phyloP scores from a whole-genome alignment of 2,329 filamentous ascomycete genomes.

The Fusarium heterosporum region DNA sequence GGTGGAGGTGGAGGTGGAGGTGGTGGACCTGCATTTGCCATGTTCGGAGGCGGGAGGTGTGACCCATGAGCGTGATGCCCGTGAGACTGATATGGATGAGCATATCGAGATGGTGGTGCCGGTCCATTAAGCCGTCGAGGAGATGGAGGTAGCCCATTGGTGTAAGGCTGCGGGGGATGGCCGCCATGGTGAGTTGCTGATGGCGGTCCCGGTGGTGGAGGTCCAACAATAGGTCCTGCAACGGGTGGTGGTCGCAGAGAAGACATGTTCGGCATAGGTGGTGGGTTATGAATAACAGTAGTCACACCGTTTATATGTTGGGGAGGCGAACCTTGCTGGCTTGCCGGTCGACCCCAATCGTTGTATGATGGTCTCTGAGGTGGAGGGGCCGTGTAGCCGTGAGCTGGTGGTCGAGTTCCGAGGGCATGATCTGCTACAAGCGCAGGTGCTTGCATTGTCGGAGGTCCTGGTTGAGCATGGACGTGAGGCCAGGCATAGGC shows the following conservation, averaged over 20 bases:
- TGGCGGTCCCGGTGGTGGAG: constrained; percentile 57
- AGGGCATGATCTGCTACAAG: constrained; percentile 45
- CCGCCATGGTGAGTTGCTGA: constrained; percentile 56
- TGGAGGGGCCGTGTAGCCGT: constrained; percentile 48
- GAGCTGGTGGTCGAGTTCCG: constrained; percentile 46
- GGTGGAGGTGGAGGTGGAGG: constrained; percentile 42
- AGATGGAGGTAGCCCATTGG: constrained; percentile 62
- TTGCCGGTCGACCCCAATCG: constrained; percentile 64
- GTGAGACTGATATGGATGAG: constrained; percentile 51
- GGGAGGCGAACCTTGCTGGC: constrained; percentile 61
- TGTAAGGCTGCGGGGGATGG: constrained; percentile 49
- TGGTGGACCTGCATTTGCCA: constrained; percentile 39
- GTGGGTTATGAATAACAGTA: constrained; percentile 47
- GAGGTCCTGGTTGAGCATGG: constrained; percentile 39
- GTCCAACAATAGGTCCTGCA: constrained; percentile 55
- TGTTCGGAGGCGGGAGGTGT: constrained; percentile 3
- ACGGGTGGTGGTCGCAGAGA: constrained; percentile 64
- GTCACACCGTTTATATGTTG: constrained; percentile 63
- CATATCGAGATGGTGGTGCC: constrained; percentile 57
- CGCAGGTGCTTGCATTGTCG: constrained; percentile 41
- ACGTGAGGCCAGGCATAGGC: constrained; percentile 45
- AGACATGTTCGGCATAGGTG: constrained; percentile 53
- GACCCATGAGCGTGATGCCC: constrained; percentile 41
- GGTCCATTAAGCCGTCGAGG: constrained; percentile 60
- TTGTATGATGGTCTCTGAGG: constrained; percentile 48